Percentiles rank a stretch among this genome's conserved stretches.
phyloP scores from a whole-genome alignment of 139 green algal genomes.

The Micractinium conductrix region DNA sequence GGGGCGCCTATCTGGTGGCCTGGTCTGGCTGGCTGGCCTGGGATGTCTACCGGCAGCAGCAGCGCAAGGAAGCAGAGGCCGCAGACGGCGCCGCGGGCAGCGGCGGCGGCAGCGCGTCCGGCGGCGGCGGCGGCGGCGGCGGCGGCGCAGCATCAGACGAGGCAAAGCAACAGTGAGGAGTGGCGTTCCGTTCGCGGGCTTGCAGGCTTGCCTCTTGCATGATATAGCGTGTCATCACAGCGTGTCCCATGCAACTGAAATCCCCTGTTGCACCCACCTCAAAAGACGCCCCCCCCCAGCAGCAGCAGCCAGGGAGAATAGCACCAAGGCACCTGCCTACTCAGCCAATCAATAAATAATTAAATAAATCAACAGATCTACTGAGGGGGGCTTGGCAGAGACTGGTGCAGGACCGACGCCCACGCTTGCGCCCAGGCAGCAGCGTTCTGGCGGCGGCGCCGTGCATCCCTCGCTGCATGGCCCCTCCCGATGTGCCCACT shows the following conservation, averaged over 20 bases:
- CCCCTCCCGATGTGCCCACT: too few species aligned
- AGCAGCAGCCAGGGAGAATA: too few species aligned
- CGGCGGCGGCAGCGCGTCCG: background rate
- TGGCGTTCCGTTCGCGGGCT: background rate
- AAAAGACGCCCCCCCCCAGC: too few species aligned
- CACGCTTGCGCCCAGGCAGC: too few species aligned
- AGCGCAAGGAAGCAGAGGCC: background rate
- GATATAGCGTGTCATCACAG: background rate
- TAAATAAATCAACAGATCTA: too few species aligned
- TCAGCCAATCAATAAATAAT: too few species aligned
- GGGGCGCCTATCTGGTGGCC: conserved; percentile 22
- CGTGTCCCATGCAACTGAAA: background rate
- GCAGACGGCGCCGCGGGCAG: background rate
- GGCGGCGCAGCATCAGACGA: background rate
- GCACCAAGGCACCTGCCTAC: too few species aligned
- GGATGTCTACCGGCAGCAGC: conserved; percentile 6
- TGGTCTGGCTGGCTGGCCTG: conserved; percentile 18
- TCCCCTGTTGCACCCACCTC: background rate
- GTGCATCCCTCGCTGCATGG: too few species aligned
- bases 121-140: background rate
- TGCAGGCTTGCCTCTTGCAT: background rate
- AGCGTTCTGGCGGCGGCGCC: too few species aligned
- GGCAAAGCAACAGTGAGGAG: background rate
- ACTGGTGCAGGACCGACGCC: too few species aligned
- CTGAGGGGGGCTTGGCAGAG: too few species aligned